Evolutionary conservation across 306 rosid genomes (phyloP).

Genomic region (Nissolia schottii): DNA sequence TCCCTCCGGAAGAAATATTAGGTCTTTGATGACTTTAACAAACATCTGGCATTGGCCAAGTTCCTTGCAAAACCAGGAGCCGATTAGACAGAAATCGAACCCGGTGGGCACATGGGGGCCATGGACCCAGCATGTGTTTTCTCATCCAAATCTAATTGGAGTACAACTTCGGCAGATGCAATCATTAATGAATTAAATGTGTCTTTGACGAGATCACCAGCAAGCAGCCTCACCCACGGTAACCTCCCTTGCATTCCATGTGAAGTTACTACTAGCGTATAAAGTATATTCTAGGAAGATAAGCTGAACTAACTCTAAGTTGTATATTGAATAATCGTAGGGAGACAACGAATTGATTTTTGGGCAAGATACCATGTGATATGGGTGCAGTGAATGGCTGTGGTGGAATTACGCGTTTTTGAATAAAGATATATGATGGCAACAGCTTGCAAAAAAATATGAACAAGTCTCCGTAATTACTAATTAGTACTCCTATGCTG

Average conservation of each 20-base stretch:
- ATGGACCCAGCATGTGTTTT: slow-evolving; percentile 9
- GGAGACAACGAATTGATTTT: background rate
- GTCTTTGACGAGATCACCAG: background rate
- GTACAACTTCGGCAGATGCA: background rate
- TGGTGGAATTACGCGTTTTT: slow-evolving; percentile 19
- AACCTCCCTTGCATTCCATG: no score
- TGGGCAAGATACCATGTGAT: background rate
- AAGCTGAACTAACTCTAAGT: background rate
- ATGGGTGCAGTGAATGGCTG: slow-evolving; percentile 1
- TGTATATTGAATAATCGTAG: no score
- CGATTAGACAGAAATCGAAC: background rate
- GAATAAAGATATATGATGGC: slow-evolving; percentile 10
- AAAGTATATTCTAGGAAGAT: background rate
- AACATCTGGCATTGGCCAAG: slow-evolving; percentile 11
- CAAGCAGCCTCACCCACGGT: background rate
- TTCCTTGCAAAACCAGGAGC: background rate
- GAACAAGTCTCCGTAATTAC: background rate
- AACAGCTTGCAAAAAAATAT: slow-evolving; percentile 32
- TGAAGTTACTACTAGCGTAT: background rate
- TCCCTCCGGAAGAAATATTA: background rate
- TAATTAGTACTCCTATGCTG: background rate
- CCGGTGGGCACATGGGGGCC: slow-evolving; percentile 22
- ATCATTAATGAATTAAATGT: background rate
- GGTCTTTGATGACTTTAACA: slow-evolving; percentile 7
- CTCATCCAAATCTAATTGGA: slow-evolving; percentile 1